Evolutionary conservation across 805 yeast species (phyloP).

Genomic region (Helenozyma rhizophorensis): DNA sequence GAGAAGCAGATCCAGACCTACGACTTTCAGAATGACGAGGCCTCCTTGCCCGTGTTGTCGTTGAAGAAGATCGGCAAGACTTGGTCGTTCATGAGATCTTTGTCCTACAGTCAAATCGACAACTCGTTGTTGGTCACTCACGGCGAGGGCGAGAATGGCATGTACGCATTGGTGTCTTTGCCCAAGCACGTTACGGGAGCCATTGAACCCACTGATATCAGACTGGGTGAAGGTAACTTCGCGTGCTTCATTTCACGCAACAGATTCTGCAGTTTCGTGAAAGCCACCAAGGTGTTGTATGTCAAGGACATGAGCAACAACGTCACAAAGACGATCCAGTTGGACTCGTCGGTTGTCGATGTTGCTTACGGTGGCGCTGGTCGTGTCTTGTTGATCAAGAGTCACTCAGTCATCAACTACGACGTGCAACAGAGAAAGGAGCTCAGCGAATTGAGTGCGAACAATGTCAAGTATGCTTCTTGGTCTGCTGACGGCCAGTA

Average conservation of each 20-base stretch:
- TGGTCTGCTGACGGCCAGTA: slow-evolving; percentile 89
- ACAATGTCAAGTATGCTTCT: slow-evolving; percentile 78
- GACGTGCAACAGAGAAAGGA: slow-evolving; percentile 92
- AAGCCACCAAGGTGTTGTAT: slow-evolving; percentile 61
- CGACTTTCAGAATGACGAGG: slow-evolving; percentile 60
- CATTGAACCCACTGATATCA: slow-evolving; percentile 80
- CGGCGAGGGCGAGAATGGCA: slow-evolving; percentile 62
- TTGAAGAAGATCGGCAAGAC: slow-evolving; percentile 79
- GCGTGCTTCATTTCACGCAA: slow-evolving; percentile 94
- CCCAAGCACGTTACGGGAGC: slow-evolving; percentile 91
- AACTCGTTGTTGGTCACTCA: slow-evolving; percentile 79
- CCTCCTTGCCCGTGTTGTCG: slow-evolving; percentile 74
- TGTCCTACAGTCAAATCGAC: slow-evolving; percentile 91
- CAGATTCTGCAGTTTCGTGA: slow-evolving; percentile 79
- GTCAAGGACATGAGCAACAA: slow-evolving; percentile 80
- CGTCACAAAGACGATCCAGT: slow-evolving; percentile 73
- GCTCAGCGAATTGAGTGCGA: slow-evolving; percentile 61
- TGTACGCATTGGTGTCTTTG: slow-evolving; percentile 68
- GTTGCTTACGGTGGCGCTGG: slow-evolving; percentile 82
- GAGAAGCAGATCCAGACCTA: slow-evolving; percentile 84
- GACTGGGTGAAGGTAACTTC: slow-evolving; percentile 75
- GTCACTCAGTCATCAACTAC: slow-evolving; percentile 68
- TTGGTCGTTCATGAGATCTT: slow-evolving; percentile 79
- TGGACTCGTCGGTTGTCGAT: slow-evolving; percentile 65
- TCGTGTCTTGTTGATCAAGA: slow-evolving; percentile 68